phyloP scores from a whole-genome alignment of 768 basidiomycete genomes.

The Trametes gibbosa region DNA sequence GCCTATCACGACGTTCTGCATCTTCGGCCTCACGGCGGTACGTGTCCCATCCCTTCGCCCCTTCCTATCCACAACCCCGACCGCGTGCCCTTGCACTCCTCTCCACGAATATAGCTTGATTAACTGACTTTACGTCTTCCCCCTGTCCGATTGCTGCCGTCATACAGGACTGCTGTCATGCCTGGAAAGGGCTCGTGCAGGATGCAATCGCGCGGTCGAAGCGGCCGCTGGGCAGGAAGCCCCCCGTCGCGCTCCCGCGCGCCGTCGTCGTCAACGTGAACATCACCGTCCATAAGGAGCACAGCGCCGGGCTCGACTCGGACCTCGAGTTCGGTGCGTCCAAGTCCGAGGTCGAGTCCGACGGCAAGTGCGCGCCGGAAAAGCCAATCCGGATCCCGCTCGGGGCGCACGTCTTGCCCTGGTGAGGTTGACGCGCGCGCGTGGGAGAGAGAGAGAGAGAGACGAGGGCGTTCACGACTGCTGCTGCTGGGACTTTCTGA shows the following conservation, averaged over 20 bases:
- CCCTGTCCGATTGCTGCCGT: neutral
- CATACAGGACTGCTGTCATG: neutral
- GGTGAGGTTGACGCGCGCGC: no score
- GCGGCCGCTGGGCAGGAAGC: neutral
- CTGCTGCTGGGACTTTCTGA: no score
- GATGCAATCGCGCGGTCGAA: neutral
- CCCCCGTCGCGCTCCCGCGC: neutral
- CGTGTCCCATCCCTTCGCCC: neutral
- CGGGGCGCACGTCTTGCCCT: no score
- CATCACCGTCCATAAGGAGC: neutral
- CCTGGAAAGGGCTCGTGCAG: neutral
- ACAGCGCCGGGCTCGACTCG: no score
- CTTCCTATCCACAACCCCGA: neutral
- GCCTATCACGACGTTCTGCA: constrained; percentile 20
- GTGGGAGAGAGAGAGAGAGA: no score
- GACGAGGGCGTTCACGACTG: no score
- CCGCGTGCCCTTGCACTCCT: neutral
- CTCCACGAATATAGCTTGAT: no score
- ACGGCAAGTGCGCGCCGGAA: no score
- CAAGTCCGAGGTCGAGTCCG: no score
- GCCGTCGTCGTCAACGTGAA: neutral
- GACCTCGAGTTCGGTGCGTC: no score
- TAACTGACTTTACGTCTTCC: no score
- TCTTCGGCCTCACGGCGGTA: constrained; percentile 8
- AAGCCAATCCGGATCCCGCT: no score